These are phyloP conservation scores for Calocybe gangraenosa DNA, from an alignment of 768 basidiomycete species.

Conservation along the genomic window DNA sequence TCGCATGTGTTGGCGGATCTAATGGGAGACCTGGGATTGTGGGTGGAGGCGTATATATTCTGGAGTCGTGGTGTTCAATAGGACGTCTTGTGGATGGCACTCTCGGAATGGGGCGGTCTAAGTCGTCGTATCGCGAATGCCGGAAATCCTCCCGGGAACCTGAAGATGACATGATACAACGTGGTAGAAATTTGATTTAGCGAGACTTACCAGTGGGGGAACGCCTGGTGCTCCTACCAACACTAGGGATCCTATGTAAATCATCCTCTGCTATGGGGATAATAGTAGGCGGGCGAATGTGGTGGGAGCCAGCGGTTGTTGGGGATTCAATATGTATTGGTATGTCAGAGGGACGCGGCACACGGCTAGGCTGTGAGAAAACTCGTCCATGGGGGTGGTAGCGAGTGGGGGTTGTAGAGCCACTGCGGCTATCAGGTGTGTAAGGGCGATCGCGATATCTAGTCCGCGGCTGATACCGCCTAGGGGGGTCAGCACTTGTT, in stretches of 20 bases:
- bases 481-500: slow-evolving; percentile 5
- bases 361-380: slow-evolving; percentile 1
- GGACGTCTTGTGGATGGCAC: slow-evolving; percentile 3
- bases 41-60: slow-evolving; percentile 1
- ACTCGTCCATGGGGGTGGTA: neutral
- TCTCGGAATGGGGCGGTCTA: neutral
- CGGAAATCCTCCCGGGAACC: slow-evolving; percentile 4
- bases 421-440: neutral
- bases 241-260: slow-evolving; percentile 4
- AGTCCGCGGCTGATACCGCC: neutral
- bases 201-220: slow-evolving; percentile 10
- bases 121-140: slow-evolving; percentile 5
- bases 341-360: neutral
- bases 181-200: no score
- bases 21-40: neutral
- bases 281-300: slow-evolving; percentile 12
- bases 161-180: neutral
- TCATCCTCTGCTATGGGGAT: slow-evolving; percentile 11
- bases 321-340: slow-evolving; percentile 16
- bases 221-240: neutral
- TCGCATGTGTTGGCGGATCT: no score
- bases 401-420: neutral
- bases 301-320: slow-evolving; percentile 8
- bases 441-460: neutral
- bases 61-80: neutral